These are phyloP conservation scores for Termitomyces sp. DNA, from an alignment of 768 basidiomycete species.

Conservation along the genomic window DNA sequence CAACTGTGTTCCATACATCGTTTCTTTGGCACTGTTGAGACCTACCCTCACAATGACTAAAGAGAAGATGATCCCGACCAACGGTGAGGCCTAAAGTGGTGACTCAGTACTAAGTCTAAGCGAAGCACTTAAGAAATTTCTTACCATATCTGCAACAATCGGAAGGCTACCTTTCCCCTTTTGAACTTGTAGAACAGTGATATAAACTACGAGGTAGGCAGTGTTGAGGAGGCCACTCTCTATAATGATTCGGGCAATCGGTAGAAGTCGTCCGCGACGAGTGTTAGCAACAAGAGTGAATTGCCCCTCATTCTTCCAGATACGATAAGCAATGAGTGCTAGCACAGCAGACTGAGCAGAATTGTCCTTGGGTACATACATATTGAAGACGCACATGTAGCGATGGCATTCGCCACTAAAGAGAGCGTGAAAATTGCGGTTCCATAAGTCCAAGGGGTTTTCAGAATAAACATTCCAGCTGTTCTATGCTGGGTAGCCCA, in stretches of 20 bases:
- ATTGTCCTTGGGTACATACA: too few species aligned
- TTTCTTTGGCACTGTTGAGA: background rate
- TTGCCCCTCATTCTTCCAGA: background rate
- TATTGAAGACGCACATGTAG: background rate
- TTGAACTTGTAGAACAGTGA: slow-evolving; percentile 15
- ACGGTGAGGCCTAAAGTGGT: background rate
- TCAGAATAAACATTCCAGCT: slow-evolving; percentile 2
- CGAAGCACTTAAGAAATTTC: background rate
- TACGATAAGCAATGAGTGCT: slow-evolving; percentile 1
- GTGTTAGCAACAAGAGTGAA: background rate
- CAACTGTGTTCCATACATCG: background rate
- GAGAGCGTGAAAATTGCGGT: slow-evolving; percentile 1
- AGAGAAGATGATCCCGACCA: slow-evolving; percentile 2
- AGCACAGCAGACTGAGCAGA: too few species aligned
- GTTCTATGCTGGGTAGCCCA: background rate
- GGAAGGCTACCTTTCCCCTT: slow-evolving; percentile 4
- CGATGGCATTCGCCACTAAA: slow-evolving; percentile 2
- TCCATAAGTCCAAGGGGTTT: slow-evolving; percentile 1
- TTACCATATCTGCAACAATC: slow-evolving; percentile 2
- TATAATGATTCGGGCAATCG: slow-evolving; percentile 5
- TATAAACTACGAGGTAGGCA: slow-evolving; percentile 11
- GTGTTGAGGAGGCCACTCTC: slow-evolving; percentile 10
- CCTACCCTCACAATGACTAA: background rate
- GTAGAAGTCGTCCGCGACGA: background rate
- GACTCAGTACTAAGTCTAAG: background rate